A percentile compares a stretch with the other conserved stretches of the same genome.
These are phyloP conservation scores for Diplodia intermedia DNA, from an alignment of 2,329 filamentous ascomycete genomes.

Conservation along the genomic window DNA sequence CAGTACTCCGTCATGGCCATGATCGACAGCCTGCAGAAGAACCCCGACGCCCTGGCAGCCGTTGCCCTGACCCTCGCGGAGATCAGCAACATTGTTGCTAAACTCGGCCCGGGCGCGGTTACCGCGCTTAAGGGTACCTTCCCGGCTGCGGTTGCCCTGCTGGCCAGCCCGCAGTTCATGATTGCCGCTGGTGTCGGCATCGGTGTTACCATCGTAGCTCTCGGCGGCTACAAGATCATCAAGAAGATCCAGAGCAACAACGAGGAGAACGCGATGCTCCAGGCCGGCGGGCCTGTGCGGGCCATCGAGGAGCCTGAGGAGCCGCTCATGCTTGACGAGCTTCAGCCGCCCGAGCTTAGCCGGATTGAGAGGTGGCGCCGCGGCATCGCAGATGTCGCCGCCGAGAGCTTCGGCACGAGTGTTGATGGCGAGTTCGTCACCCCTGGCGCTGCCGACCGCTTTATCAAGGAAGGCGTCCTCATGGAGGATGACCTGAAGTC, in stretches of 20 bases:
- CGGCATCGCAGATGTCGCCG: constrained; percentile 66
- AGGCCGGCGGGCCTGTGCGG: constrained; percentile 35
- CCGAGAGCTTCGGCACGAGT: constrained; percentile 62
- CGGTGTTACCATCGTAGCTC: constrained; percentile 92
- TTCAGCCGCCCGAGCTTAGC: constrained; percentile 63
- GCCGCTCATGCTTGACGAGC: constrained; percentile 58
- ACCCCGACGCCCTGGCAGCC: constrained; percentile 89
- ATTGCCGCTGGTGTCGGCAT: constrained; percentile 89
- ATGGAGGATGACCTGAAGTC: constrained; percentile 57
- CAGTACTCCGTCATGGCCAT: constrained; percentile 84
- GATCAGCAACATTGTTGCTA: constrained; percentile 79
- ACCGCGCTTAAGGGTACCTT: constrained; percentile 78
- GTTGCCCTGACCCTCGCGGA: constrained; percentile 93
- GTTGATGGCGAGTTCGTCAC: constrained; percentile 72
- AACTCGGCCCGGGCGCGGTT: constrained; percentile 84
- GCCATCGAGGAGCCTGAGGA: constrained; percentile 39
- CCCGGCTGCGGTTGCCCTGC: constrained; percentile 83
- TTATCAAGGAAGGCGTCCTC: constrained; percentile 55
- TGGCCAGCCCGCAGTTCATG: constrained; percentile 90
- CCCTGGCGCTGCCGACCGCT: constrained; percentile 57
- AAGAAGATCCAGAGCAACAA: constrained; percentile 73
- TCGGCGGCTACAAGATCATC: constrained; percentile 97
- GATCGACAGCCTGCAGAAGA: constrained; percentile 80
- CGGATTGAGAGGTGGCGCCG: constrained; percentile 68
- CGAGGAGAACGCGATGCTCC: constrained; percentile 42